Base-by-base conservation (phyloP, 352 stramenopile species). In the Phytophthora kernoviae region DNA sequence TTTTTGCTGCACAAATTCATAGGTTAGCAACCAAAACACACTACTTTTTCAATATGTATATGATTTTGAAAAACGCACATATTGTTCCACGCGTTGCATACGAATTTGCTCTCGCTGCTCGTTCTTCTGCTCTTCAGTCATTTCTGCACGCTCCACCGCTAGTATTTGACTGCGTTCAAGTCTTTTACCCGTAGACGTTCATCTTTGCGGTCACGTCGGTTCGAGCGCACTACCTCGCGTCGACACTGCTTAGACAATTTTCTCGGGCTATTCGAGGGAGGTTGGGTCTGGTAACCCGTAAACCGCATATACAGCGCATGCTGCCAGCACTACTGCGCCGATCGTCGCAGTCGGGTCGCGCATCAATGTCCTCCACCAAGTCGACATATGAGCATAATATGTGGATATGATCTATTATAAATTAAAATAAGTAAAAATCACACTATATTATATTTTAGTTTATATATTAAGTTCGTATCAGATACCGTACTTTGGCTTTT, bases 11-110 rank as follows among this genome's bases (percentile, higher is more conserved):
- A n/a, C n/a, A n/a, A 30, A 30, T 30, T 30, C 24, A 30, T 30
- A 7, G 3, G 6, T 18, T 24, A 34, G 18, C 14, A 33, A 49
- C 2, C 9, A 53, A 11, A 21, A 80, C 75, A 15, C 52, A 91
- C 83, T n/a, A n/a, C n/a, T n/a, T n/a, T n/a, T n/a, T n/a, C n/a
- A n/a, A n/a, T n/a, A n/a, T n/a, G n/a, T n/a, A n/a, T n/a, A n/a
- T n/a, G n/a, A n/a, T n/a, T n/a, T n/a, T n/a, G n/a, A n/a, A 53
- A 11, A 21, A 80, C 75, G 17, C 52, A 91, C 83, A 43, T 88
- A 90, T 88, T 88, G 79, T 49, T 92, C 83, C 27, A 91, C 83
- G 11, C 81, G 77, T 42, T 82, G 77, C 81, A 92, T 90, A 42
- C 81, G 81, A 54, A 81, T 86, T 1, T 68, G 47, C 47, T 88